phyloP scores from a whole-genome alignment of 805 yeast genomes.

The Cyberlindnera xishuangbannaensis region DNA sequence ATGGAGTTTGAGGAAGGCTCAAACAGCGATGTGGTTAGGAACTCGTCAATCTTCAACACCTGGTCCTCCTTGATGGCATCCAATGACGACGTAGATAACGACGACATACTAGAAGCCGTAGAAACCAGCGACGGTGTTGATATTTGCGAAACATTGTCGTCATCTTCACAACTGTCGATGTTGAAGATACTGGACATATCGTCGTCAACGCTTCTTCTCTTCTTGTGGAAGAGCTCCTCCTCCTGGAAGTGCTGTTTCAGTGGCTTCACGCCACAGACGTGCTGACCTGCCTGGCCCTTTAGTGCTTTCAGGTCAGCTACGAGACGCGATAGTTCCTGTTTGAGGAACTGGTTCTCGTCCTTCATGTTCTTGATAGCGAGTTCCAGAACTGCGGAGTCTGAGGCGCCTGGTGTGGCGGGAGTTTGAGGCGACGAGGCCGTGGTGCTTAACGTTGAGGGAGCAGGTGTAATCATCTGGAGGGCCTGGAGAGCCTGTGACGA shows the following conservation, averaged over 20 bases:
- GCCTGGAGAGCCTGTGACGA: conserved; percentile 3
- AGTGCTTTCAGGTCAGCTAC: conserved; percentile 38
- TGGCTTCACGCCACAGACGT: conserved; percentile 3
- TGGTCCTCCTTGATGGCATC: conserved; percentile 23
- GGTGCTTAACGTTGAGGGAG: conserved; percentile 4
- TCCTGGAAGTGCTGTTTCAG: conserved; percentile 2
- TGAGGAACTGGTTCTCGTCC: conserved; percentile 39
- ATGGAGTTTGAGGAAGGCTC: conserved; percentile 16
- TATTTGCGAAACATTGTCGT: conserved; percentile 21
- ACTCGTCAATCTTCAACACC: conserved; percentile 22
- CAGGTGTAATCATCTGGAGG: conserved; percentile 9
- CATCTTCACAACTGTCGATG: conserved; percentile 19
- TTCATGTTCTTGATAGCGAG: conserved; percentile 36
- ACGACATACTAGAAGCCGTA: conserved; percentile 21
- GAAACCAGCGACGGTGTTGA: conserved; percentile 23
- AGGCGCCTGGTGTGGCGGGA: conserved; percentile 22
- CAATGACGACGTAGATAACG: conserved; percentile 15
- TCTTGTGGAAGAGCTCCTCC: conserved; percentile 18
- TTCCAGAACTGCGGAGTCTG: conserved; percentile 21
- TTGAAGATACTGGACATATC: conserved; percentile 8
- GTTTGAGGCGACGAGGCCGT: conserved; percentile 8
- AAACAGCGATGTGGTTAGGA: conserved; percentile 20
- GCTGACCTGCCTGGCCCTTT: conserved; percentile 1
- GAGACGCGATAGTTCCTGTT: conserved; percentile 38
- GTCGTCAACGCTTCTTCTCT: conserved; percentile 17